Conservation (phyloP, 1,284 basidiomycete species). For the Ceratobasidium sp. region DNA sequence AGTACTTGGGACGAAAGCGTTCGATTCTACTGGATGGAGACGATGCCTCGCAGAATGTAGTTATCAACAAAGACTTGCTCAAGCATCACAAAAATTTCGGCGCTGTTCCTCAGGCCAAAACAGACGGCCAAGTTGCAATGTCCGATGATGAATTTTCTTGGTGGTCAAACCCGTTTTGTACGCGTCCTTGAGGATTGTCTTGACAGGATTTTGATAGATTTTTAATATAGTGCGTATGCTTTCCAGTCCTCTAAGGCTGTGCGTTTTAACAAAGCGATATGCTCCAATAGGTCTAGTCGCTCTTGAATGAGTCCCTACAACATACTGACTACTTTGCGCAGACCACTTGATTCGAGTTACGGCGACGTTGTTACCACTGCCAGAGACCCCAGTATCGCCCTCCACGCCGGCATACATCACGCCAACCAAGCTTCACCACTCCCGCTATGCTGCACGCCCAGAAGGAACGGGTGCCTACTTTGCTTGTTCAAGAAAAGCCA, state of each 20-base stretch:
- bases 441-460: slow-evolving; percentile 23
- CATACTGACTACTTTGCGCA: neutral
- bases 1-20: slow-evolving; percentile 9
- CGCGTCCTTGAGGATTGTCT: neutral
- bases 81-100: neutral
- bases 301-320: neutral
- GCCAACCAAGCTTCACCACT: slow-evolving; percentile 27
- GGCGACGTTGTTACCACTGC: slow-evolving; percentile 8
- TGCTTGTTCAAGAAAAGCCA: slow-evolving; percentile 23
- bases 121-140: slow-evolving; percentile 2
- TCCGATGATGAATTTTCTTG: slow-evolving; percentile 27
- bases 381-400: neutral
- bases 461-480: slow-evolving; percentile 16
- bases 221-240: slow-evolving; percentile 30
- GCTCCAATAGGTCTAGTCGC: slow-evolving; percentile 18
- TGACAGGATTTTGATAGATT: neutral
- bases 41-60: slow-evolving; percentile 23
- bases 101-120: neutral
- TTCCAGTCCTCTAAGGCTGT: slow-evolving; percentile 14
- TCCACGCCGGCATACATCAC: slow-evolving; percentile 32
- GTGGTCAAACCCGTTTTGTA: slow-evolving; percentile 35
- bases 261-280: slow-evolving; percentile 27
- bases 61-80: slow-evolving; percentile 28
- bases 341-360: slow-evolving; percentile 34
- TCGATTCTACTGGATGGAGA: slow-evolving; percentile 30